Base-by-base conservation (phyloP, 164 flowering plant species). In the Litsea cubeba region DNA sequence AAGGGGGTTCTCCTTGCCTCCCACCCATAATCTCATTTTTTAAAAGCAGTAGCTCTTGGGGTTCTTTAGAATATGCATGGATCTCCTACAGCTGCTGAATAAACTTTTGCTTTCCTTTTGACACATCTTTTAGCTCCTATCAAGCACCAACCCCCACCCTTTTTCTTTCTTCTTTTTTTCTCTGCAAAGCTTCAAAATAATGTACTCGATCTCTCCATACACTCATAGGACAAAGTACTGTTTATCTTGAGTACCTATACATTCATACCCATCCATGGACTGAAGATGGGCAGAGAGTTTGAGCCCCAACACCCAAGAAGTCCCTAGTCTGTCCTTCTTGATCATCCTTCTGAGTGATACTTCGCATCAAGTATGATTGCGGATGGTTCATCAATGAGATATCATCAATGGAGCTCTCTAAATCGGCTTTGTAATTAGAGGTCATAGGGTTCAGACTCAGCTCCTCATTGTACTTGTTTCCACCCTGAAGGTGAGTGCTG, bases 221-320 rank as follows among this genome's bases (percentile, higher is more conserved):
- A 68, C 80, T 74, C 68, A 75, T 50, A 60, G 57, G 71, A 68
- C 63, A 65, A 71, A 71, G 71, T 23, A 32, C 57, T 76, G 32
- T 68, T 64, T 23, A 65, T 74, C 76, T 71, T 66, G 66, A 62
- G 40, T 22, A 62, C 49, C 26, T 51, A 35, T 28, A 49, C 7
- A 12, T 65, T 89, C 87, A 93, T 54, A 89, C 86, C 93, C 94
- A 89, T 68, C 89, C 94, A 77, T 86, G 84, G 77, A 88, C 82
- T n/a, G 92, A 84, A 57, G 91, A 74, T 63, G 68, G 88, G 79
- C 87, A 86, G 10, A 88, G 76, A 51, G 89, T n/a, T n/a, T n/a
- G n/a, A n/a, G n/a, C n/a, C 7, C 96, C 94, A 78, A 91, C 97
- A 40, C 98, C 98, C 60, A 94, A 81, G 79, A 94, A 94, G 73